Evolutionary conservation across 371 early-diverging fungal species (phyloP).

Genomic region (Apophysomyces ossiformis): DNA sequence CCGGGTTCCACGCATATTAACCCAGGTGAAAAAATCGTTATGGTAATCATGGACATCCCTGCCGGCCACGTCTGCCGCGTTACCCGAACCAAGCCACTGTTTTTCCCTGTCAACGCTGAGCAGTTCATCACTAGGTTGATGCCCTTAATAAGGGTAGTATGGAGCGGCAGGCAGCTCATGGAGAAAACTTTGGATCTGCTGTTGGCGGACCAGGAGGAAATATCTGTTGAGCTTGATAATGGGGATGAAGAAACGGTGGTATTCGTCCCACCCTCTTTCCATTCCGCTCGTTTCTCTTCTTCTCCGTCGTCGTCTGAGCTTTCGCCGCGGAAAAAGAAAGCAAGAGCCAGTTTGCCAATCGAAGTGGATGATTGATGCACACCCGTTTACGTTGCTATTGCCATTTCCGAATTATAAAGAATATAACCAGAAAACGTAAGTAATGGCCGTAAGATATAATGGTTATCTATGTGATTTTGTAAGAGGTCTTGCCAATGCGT

Average conservation of each 20-base stretch:
- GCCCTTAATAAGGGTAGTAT: background rate
- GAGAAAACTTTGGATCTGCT: background rate
- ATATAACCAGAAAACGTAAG: too few relatives aligned
- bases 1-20: background rate
- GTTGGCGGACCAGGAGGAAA: background rate
- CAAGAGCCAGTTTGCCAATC: too few relatives aligned
- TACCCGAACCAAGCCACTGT: background rate
- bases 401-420: too few relatives aligned
- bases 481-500: too few relatives aligned
- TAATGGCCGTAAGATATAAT: too few relatives aligned
- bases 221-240: background rate
- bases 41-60: background rate
- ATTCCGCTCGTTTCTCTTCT: background rate
- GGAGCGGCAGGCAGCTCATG: background rate
- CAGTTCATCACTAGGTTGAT: background rate
- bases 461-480: too few relatives aligned
- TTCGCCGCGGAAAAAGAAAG: too few relatives aligned
- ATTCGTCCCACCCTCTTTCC: background rate
- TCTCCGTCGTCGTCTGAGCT: too few relatives aligned
- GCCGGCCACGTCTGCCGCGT: constrained; percentile 1
- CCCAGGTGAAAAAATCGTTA: background rate
- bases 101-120: background rate
- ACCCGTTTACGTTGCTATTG: too few relatives aligned
- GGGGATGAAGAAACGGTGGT: background rate
- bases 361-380: too few relatives aligned